Evolutionary conservation across 495 filamentous ascomycete genomes (phyloP), one percentile per base, ranked within the genome.

Genomic region (Elaphomyces granulatus): DNA sequence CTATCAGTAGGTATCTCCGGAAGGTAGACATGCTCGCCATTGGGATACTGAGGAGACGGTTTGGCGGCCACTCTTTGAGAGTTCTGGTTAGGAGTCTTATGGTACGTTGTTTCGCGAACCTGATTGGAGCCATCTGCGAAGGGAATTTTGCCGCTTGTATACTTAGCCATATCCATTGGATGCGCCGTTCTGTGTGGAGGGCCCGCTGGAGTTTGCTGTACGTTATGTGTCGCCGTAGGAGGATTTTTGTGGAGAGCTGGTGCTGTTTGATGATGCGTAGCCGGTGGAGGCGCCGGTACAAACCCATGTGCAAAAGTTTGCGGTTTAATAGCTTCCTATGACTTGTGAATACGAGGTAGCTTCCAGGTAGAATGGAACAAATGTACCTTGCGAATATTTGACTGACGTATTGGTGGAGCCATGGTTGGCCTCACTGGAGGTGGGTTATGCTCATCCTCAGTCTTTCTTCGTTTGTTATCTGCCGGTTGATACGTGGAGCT

Each of bases 1-100:
- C 79, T 80, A 51, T 93, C 84, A 1, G 87, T 87, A 38, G 81
- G 74, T 55, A 96, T 84, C 49, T 94, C 83, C 0, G 87, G 86
- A 23, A 95, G 71, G 43, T 82, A 72, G 56, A 99, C 85, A 35
- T 65, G 71, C 39, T 95, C 84, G 51, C 81, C 78, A 47, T 75
- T 80, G 36, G 75, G 81, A 52, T 83, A 86, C 37, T 80, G 74
- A 8, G 85, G 86, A 0, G 84, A 83, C 28, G 78, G 76, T 39
- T 80, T 75, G 20, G 71, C 66, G 10, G 63, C 59, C 63, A 38
- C 55, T 44, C 47, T 57, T 45, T 48, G 61, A 38, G 63, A 64
- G 36, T 56, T 58, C 40, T 52, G 42, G 46, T 43, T 26, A 4
- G 78, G 71, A 35, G 79, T 81, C 59, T 87, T 78, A 60, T 71